Percentiles rank a stretch among this genome's conserved stretches.
Conservation (phyloP, 176 grass and related monocot genomes). For the Leersia perrieri region DNA sequence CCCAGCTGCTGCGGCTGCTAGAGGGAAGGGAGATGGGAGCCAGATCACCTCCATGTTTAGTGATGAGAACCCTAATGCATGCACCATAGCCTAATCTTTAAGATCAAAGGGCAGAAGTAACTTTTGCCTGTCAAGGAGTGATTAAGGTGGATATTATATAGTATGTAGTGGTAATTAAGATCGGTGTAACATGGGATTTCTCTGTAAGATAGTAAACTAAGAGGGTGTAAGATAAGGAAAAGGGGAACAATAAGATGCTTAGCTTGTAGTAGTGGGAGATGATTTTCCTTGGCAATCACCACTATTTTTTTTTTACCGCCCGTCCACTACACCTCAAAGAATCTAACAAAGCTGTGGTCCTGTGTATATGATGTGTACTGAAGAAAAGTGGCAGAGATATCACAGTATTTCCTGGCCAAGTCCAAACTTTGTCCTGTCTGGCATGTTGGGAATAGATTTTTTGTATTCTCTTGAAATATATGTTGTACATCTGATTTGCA, state of each 20-base stretch:
- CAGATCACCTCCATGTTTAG: constrained; percentile 70
- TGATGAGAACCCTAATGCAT: constrained; percentile 74
- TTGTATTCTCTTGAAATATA: background rate
- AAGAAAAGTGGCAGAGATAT: constrained; percentile 18
- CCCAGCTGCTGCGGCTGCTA: background rate
- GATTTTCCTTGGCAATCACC: constrained; percentile 37
- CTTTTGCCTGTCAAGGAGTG: constrained; percentile 7
- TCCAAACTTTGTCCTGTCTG: constrained; percentile 1
- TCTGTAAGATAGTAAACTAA: background rate
- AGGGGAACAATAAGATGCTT: constrained; percentile 34
- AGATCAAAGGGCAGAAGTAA: background rate
- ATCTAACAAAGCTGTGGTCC: constrained; percentile 32
- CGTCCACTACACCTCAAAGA: constrained; percentile 10
- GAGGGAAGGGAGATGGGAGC: constrained; percentile 50
- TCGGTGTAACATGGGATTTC: background rate
- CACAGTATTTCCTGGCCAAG: background rate
- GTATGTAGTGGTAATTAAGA: constrained; percentile 8
- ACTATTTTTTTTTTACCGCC: background rate
- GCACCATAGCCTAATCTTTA: constrained; percentile 47
- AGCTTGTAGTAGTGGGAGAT: constrained; percentile 23
- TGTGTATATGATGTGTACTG: background rate
- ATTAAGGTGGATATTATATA: background rate
- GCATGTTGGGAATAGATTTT: background rate
- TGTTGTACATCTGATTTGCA: background rate
- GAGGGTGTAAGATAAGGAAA: background rate